A percentile compares a stretch with the other conserved stretches of the same genome.
These are phyloP conservation scores for Wickerhamomyces sp. DNA, from an alignment of 1,139 yeast species.

Conservation along the genomic window DNA sequence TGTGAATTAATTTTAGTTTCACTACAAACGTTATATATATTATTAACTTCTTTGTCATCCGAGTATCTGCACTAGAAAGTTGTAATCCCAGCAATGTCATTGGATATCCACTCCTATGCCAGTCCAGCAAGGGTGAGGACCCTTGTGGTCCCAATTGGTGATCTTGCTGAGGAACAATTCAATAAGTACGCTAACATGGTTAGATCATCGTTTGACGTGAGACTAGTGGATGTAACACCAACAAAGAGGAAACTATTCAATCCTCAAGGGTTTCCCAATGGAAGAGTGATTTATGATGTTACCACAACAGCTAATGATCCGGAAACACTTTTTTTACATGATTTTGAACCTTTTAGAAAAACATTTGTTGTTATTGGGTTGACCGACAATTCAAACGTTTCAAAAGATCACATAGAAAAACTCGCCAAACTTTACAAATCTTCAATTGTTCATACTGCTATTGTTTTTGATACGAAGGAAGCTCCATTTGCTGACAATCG, in stretches of 20 bases:
- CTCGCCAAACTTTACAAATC: slow-evolving; percentile 46
- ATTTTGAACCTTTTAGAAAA: slow-evolving; percentile 85
- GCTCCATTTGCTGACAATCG: slow-evolving; percentile 5
- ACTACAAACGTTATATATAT: too few species aligned
- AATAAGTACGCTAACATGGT: slow-evolving; percentile 41
- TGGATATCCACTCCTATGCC: slow-evolving; percentile 33
- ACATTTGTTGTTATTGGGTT: slow-evolving; percentile 65
- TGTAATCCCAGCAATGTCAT: slow-evolving; percentile 2
- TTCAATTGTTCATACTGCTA: slow-evolving; percentile 57
- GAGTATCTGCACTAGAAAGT: too few species aligned
- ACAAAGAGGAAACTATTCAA: slow-evolving; percentile 59
- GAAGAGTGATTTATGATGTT: slow-evolving; percentile 60
- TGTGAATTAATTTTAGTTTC: not conserved
- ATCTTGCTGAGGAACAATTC: slow-evolving; percentile 46
- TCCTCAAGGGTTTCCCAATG: slow-evolving; percentile 82
- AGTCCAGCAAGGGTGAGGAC: slow-evolving; percentile 65
- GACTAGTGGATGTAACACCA: slow-evolving; percentile 72
- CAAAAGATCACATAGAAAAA: slow-evolving; percentile 28
- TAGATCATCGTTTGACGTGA: slow-evolving; percentile 51
- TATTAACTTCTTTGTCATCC: too few species aligned
- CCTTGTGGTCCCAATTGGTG: slow-evolving; percentile 66
- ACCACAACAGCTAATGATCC: slow-evolving; percentile 44
- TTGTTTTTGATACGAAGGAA: slow-evolving; percentile 44
- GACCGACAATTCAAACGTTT: slow-evolving; percentile 27
- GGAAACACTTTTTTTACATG: slow-evolving; percentile 65